Evolutionary conservation across 1,139 yeast genomes (phyloP).

Genomic region (Protomyces lactucae-debilis): DNA sequence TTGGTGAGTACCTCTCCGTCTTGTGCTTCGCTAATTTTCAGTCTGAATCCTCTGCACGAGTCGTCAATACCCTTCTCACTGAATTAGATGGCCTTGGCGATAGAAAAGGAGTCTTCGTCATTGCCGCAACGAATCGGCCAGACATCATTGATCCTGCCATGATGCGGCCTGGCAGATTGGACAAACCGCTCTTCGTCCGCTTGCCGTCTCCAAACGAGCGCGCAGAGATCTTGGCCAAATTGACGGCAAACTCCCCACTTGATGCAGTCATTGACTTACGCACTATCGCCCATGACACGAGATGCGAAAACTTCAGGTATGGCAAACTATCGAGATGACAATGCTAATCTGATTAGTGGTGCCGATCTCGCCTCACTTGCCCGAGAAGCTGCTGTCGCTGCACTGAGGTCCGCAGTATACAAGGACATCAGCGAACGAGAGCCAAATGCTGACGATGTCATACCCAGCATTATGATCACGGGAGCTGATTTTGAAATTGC

Average conservation of each 20-base stretch:
- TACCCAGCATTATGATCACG: conserved; percentile 50
- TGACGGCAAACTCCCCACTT: conserved; percentile 76
- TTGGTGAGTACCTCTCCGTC: conserved; percentile 36
- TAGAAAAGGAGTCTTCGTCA: conserved; percentile 84
- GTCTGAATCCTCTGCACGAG: conserved; percentile 84
- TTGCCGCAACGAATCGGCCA: conserved; percentile 96
- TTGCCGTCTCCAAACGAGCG: conserved; percentile 76
- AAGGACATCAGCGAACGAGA: conserved; percentile 41
- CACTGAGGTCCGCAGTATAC: conserved; percentile 69
- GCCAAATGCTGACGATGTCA: conserved; percentile 35
- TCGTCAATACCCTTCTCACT: conserved; percentile 87
- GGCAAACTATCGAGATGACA: neutral
- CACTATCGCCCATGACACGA: conserved; percentile 62
- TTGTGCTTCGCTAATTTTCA: conserved; percentile 36
- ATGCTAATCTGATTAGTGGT: conserved; percentile 44
- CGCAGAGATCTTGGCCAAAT: conserved; percentile 70
- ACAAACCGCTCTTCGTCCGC: conserved; percentile 86
- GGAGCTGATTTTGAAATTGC: conserved; percentile 66
- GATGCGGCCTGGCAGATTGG: conserved; percentile 95
- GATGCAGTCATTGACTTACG: conserved; percentile 57
- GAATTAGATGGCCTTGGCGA: conserved; percentile 93
- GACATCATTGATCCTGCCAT: conserved; percentile 98
- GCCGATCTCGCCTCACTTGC: conserved; percentile 91
- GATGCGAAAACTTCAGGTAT: conserved; percentile 67
- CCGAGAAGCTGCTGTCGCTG: conserved; percentile 86